Percentiles rank a stretch among this genome's conserved stretches.
phyloP scores from a whole-genome alignment of 768 basidiomycete species.

The Suillus variegatus region DNA sequence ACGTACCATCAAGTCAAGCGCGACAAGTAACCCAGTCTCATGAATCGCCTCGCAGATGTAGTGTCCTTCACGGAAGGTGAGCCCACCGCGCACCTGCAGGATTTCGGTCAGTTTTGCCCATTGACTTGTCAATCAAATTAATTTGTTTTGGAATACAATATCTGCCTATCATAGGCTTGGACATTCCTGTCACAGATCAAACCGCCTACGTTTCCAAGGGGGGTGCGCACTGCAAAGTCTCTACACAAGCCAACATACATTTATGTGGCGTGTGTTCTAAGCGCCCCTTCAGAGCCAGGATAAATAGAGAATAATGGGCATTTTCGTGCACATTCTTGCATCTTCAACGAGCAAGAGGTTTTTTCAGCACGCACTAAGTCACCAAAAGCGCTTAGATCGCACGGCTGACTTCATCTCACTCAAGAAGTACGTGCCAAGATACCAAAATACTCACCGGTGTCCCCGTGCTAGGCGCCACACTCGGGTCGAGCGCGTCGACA shows the following conservation, averaged over 20 bases:
- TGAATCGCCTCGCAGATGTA: too few relatives aligned
- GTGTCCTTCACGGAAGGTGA: too few relatives aligned
- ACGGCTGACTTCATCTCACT: neutral
- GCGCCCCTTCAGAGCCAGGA: neutral
- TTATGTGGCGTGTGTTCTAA: neutral
- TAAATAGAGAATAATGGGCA: too few relatives aligned
- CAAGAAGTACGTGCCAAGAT: neutral
- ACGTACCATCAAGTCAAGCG: slow-evolving; percentile 88
- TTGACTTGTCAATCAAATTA: neutral
- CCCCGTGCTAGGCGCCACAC: slow-evolving; percentile 62
- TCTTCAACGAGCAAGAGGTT: neutral
- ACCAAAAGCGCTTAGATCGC: neutral
- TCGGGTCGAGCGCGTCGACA: slow-evolving; percentile 92
- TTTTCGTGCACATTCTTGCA: neutral
- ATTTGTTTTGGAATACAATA: neutral
- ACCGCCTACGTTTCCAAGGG: neutral
- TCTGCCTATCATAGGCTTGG: neutral
- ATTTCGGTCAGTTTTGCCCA: too few relatives aligned
- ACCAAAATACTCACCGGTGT: slow-evolving; percentile 63
- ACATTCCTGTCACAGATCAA: neutral
- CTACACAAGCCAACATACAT: too few relatives aligned
- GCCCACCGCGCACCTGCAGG: too few relatives aligned
- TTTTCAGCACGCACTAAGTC: neutral
- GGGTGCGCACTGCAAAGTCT: neutral
- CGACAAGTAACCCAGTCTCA: slow-evolving; percentile 55